A percentile compares a stretch with the other conserved stretches of the same genome.
These are phyloP conservation scores for Daldinia decipiens DNA, from an alignment of 495 filamentous ascomycete species.

Conservation along the genomic window DNA sequence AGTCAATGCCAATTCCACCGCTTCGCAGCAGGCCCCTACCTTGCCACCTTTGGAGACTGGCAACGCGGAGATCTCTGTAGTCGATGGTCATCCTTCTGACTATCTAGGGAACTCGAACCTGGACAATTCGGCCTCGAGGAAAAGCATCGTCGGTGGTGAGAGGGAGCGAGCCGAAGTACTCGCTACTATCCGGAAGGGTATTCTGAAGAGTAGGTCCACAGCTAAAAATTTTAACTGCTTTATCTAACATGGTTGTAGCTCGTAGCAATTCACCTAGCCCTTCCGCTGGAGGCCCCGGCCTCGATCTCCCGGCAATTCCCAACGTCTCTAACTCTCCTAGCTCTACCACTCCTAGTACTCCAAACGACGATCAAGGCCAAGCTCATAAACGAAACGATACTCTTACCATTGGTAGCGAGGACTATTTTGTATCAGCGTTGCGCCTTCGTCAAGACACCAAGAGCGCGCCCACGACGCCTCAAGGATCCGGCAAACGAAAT, in stretches of 20 bases:
- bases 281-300: constrained; percentile 60
- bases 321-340: constrained; percentile 77
- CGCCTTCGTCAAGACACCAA: constrained; percentile 73
- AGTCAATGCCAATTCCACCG: constrained; percentile 81
- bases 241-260: constrained; percentile 42
- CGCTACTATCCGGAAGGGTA: constrained; percentile 90
- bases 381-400: constrained; percentile 71
- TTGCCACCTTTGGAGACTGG: constrained; percentile 89
- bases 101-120: constrained; percentile 65
- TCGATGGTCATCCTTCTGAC: constrained; percentile 52
- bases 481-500: constrained; percentile 67
- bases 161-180: constrained; percentile 90
- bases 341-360: constrained; percentile 85
- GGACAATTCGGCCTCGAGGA: constrained; percentile 71
- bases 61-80: constrained; percentile 68
- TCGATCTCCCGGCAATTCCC: constrained; percentile 65
- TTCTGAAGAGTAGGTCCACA: constrained; percentile 84
- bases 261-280: constrained; percentile 74
- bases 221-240: constrained; percentile 11
- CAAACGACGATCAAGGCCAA: constrained; percentile 71
- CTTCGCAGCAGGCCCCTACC: constrained; percentile 74
- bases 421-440: constrained; percentile 85
- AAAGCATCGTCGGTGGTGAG: constrained; percentile 91
- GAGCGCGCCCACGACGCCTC: constrained; percentile 82
- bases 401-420: constrained; percentile 79